phyloP scores from a whole-genome alignment of 768 basidiomycete species.

The Kwoniella europaea region DNA sequence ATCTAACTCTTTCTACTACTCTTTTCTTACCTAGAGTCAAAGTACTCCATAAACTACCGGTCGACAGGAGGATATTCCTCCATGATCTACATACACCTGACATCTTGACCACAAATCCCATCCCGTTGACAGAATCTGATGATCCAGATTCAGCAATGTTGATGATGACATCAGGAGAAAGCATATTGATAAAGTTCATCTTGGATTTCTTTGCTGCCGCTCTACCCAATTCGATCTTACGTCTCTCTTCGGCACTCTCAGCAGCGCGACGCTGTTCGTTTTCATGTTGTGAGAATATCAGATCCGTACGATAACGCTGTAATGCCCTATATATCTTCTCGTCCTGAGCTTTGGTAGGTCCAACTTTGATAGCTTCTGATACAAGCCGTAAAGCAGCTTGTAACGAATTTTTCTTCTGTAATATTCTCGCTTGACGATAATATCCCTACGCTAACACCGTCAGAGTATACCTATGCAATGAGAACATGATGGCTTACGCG shows the following conservation, averaged over 20 bases:
- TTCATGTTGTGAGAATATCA: slow-evolving; percentile 13
- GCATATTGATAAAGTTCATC: slow-evolving; percentile 19
- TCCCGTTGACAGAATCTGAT: slow-evolving; percentile 4
- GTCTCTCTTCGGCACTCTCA: neutral
- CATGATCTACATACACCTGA: slow-evolving; percentile 22
- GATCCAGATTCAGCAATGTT: slow-evolving; percentile 24
- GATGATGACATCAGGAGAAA: slow-evolving; percentile 26
- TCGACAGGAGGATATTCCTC: slow-evolving; percentile 18
- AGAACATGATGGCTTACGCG: slow-evolving; percentile 4
- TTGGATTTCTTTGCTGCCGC: neutral
- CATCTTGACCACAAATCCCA: slow-evolving; percentile 18
- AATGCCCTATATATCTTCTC: neutral
- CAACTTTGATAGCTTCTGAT: neutral
- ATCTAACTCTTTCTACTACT: slow-evolving; percentile 5
- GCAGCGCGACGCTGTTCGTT: slow-evolving; percentile 1
- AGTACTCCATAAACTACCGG: slow-evolving; percentile 20
- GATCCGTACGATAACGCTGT: slow-evolving; percentile 2
- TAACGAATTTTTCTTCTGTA: neutral
- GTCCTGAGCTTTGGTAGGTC: slow-evolving; percentile 2
- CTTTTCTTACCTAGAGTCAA: slow-evolving; percentile 22
- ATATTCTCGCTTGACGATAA: slow-evolving; percentile 12
- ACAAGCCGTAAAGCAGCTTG: neutral
- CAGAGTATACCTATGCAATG: neutral
- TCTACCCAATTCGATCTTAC: slow-evolving; percentile 5
- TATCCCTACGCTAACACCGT: slow-evolving; percentile 3